Evolutionary conservation across 1,284 basidiomycete genomes (phyloP).

Genomic region (Marasmius tenuissimus): DNA sequence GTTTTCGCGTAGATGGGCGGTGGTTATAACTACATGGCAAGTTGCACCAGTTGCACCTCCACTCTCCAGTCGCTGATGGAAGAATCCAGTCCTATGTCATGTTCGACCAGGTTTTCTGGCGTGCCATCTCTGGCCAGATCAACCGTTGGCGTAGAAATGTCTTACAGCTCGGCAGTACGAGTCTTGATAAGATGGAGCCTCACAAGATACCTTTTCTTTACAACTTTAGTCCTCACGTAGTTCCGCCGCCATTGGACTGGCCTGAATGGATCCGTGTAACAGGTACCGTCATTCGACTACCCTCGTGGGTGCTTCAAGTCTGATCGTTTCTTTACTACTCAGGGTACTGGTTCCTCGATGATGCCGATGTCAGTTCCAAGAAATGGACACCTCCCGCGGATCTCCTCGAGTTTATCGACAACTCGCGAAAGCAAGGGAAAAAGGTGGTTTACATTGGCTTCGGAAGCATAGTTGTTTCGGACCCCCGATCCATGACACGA

Average conservation of each 20-base stretch:
- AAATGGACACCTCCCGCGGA: slow-evolving; percentile 87
- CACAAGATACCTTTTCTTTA: slow-evolving; percentile 98
- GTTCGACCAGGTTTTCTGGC: slow-evolving; percentile 99
- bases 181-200: slow-evolving; percentile 89
- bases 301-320: not conserved
- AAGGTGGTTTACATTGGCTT: slow-evolving; percentile 98
- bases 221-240: slow-evolving; percentile 90
- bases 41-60: slow-evolving; percentile 13
- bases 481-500: slow-evolving; percentile 89
- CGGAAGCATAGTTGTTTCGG: slow-evolving; percentile 96
- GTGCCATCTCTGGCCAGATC: slow-evolving; percentile 89
- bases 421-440: slow-evolving; percentile 71
- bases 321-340: slow-evolving; percentile 12
- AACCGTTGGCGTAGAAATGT: slow-evolving; percentile 89
- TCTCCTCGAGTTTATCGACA: slow-evolving; percentile 80
- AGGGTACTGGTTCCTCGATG: slow-evolving; percentile 96
- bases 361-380: slow-evolving; percentile 82
- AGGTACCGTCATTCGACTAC: slow-evolving; percentile 41
- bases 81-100: slow-evolving; percentile 74
- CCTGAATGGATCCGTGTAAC: slow-evolving; percentile 97
- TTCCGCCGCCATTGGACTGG: slow-evolving; percentile 94
- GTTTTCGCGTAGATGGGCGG: slow-evolving; percentile 76
- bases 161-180: slow-evolving; percentile 80
- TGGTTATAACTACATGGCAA: slow-evolving; percentile 95
- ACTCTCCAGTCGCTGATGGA: slow-evolving; percentile 3